Evolutionary conservation across 371 early-diverging fungal genomes (phyloP).

Genomic region (Mucor lusitanicus): DNA sequence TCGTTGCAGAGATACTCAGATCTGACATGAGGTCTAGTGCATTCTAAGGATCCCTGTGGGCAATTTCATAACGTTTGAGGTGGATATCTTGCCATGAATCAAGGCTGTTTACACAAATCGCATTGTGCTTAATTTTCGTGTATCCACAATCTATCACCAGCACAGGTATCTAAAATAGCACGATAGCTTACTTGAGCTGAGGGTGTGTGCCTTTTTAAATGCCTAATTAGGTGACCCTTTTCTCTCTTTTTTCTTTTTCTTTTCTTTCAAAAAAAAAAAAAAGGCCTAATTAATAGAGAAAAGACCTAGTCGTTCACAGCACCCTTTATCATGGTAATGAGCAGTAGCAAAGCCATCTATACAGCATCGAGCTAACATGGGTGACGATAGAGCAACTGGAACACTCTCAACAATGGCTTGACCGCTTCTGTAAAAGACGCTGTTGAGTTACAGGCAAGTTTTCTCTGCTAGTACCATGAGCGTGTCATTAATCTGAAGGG

Average conservation of each 20-base stretch:
- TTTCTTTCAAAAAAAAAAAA: not conserved
- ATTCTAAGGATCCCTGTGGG: too few relatives aligned
- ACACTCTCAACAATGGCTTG: conserved; percentile 34
- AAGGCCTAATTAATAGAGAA: too few relatives aligned
- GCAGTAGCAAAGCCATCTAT: not conserved
- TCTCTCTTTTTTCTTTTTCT: not conserved
- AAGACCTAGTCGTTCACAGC: not conserved
- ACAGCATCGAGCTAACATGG: not conserved
- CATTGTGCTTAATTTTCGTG: too few relatives aligned
- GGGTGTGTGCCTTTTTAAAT: not conserved
- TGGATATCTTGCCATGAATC: too few relatives aligned
- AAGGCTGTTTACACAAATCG: too few relatives aligned
- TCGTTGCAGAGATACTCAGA: too few relatives aligned
- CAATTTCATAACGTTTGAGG: too few relatives aligned
- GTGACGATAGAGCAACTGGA: conserved; percentile 27
- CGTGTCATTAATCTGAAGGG: not conserved
- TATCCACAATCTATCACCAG: too few relatives aligned
- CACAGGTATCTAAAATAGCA: too few relatives aligned
- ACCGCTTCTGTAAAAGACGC: conserved; percentile 26
- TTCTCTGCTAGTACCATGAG: not conserved
- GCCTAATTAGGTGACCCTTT: not conserved
- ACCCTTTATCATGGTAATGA: not conserved
- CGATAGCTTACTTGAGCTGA: not conserved
- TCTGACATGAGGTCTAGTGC: too few relatives aligned
- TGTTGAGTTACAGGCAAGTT: conserved; percentile 35